phyloP scores from a whole-genome alignment of 805 yeast species.

The Candida boidinii region DNA sequence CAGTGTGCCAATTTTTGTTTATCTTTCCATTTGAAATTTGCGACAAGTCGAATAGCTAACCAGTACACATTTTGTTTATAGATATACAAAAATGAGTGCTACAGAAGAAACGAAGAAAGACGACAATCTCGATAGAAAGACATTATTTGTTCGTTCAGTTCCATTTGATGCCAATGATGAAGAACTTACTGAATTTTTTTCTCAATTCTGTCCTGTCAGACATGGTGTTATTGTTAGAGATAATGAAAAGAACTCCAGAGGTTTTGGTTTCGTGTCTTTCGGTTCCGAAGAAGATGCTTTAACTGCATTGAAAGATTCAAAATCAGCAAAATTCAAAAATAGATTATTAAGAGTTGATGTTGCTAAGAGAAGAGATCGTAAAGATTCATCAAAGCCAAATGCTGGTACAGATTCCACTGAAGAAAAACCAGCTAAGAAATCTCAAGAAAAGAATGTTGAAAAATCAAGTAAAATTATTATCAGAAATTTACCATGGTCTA shows the following conservation, averaged over 20 bases:
- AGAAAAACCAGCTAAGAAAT: conserved; percentile 42
- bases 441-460: conserved; percentile 15
- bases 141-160: conserved; percentile 79
- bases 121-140: conserved; percentile 40
- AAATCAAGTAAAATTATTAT: conserved; percentile 82
- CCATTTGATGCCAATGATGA: conserved; percentile 79
- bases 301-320: conserved; percentile 61
- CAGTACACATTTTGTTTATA: neutral
- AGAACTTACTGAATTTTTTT: conserved; percentile 73
- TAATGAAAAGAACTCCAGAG: conserved; percentile 67
- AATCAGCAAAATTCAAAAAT: conserved; percentile 57
- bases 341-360: conserved; percentile 68
- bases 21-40: too few species aligned
- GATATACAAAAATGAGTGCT: neutral
- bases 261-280: conserved; percentile 94
- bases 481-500: conserved; percentile 94
- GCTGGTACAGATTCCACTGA: conserved; percentile 20
- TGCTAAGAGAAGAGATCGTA: conserved; percentile 89
- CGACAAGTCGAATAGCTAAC: too few species aligned
- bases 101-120: conserved; percentile 10
- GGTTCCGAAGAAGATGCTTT: conserved; percentile 76
- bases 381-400: conserved; percentile 19
- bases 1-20: too few species aligned
- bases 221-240: conserved; percentile 91
- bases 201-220: conserved; percentile 89